A percentile compares a stretch with the other conserved stretches of the same genome.
Conservation (phyloP, 345 rosid species). For the Litchi chinensis region DNA sequence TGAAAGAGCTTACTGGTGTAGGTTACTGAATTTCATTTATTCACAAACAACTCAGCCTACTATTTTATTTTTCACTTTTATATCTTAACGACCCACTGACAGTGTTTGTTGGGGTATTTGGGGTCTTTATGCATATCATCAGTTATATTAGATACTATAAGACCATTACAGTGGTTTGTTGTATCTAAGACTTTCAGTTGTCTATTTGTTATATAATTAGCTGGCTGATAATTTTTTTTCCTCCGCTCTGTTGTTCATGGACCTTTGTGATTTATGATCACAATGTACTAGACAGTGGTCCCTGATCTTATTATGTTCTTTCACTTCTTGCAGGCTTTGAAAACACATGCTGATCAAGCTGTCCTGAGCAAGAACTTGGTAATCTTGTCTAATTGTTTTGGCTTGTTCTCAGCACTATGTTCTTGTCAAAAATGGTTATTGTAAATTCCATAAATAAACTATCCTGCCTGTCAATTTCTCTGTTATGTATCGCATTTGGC, state of each 20-base stretch:
- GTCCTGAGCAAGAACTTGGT: constrained; percentile 83
- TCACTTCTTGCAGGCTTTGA: constrained; percentile 49
- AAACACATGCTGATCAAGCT: constrained; percentile 63
- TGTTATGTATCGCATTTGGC: neutral
- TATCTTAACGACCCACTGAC: neutral
- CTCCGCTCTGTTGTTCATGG: neutral
- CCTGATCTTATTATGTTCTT: constrained; percentile 13
- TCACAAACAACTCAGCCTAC: neutral
- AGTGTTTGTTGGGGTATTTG: neutral
- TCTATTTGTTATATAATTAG: neutral
- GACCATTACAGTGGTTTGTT: neutral
- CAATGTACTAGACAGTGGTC: neutral
- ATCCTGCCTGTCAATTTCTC: neutral
- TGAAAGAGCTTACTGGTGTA: neutral
- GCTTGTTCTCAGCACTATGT: neutral
- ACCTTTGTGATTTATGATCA: neutral
- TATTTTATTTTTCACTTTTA: neutral
- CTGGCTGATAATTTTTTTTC: neutral
- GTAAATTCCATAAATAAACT: neutral
- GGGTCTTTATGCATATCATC: neutral
- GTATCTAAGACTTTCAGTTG: neutral
- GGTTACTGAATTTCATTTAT: neutral
- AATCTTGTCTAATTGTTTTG: constrained; percentile 18
- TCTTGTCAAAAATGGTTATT: neutral
- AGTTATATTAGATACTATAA: neutral